Evolutionary conservation across 1,284 basidiomycete species (phyloP).

Genomic region (Heterobasidion occidentale): DNA sequence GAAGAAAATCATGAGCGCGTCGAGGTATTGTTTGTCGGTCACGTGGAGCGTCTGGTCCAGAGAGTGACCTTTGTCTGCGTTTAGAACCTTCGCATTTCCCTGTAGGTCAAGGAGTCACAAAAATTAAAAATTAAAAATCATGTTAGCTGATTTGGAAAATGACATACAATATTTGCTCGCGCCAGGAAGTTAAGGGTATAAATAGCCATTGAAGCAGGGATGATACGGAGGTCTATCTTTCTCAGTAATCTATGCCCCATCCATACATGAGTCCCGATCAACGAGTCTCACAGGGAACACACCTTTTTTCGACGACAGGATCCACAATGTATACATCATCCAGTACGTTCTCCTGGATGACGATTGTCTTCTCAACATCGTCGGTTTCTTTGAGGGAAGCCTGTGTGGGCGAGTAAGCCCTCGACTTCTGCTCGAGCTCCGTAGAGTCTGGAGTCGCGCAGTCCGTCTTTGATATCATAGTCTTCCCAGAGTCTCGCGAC

Average conservation of each 20-base stretch:
- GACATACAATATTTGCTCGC: conserved; percentile 27
- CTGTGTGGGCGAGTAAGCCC: background rate
- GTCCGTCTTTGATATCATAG: too few relatives aligned
- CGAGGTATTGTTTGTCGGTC: conserved; percentile 23
- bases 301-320: conserved; percentile 12
- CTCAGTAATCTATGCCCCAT: conserved; percentile 1
- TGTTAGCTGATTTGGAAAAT: too few relatives aligned
- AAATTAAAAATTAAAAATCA: background rate
- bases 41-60: conserved; percentile 23
- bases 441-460: too few relatives aligned
- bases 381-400: background rate
- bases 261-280: background rate
- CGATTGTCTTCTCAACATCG: background rate
- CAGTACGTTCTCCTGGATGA: background rate
- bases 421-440: background rate
- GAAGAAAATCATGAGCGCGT: conserved; percentile 31
- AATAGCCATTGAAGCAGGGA: conserved; percentile 23
- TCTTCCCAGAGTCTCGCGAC: too few relatives aligned
- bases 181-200: conserved; percentile 30
- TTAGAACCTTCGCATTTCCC: conserved; percentile 31
- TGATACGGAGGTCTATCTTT: conserved; percentile 18
- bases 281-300: background rate
- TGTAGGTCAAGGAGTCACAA: background rate
- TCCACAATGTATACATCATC: conserved; percentile 8
- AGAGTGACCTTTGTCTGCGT: conserved; percentile 24